These are phyloP conservation scores for Lasiodiplodia hormozganensis DNA, from an alignment of 2,329 filamentous ascomycete species.

Conservation along the genomic window DNA sequence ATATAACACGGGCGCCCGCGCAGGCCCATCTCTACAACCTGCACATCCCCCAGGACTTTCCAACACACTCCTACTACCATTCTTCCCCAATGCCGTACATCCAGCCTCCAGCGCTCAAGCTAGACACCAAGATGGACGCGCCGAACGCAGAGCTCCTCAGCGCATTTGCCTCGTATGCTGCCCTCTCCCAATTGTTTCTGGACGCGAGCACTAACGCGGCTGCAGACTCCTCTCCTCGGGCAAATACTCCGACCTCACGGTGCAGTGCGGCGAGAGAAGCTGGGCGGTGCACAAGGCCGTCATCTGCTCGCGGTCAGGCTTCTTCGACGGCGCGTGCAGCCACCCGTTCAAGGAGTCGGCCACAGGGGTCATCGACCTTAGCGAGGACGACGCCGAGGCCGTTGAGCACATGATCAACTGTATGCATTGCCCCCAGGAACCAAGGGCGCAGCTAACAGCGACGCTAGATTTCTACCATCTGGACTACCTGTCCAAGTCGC, in stretches of 20 bases:
- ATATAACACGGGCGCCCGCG: slow-evolving; percentile 20
- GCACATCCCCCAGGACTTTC: neutral
- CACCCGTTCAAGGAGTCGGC: slow-evolving; percentile 46
- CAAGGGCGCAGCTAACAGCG: slow-evolving; percentile 20
- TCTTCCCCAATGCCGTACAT: slow-evolving; percentile 6
- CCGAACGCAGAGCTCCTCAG: slow-evolving; percentile 54
- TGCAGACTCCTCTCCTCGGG: slow-evolving; percentile 45
- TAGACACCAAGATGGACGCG: slow-evolving; percentile 42
- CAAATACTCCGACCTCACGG: slow-evolving; percentile 57
- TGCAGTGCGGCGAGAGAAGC: slow-evolving; percentile 53
- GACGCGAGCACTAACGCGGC: slow-evolving; percentile 30
- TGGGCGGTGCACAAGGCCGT: slow-evolving; percentile 57
- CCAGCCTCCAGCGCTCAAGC: slow-evolving; percentile 3
- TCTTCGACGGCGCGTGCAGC: slow-evolving; percentile 53
- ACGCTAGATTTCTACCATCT: slow-evolving; percentile 49
- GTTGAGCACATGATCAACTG: slow-evolving; percentile 52
- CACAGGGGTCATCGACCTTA: slow-evolving; percentile 48
- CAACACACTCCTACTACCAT: neutral
- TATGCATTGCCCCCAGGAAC: slow-evolving; percentile 35
- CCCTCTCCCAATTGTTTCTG: slow-evolving; percentile 35
- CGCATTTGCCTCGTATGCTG: slow-evolving; percentile 55
- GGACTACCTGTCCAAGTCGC: slow-evolving; percentile 46
- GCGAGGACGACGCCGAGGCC: slow-evolving; percentile 49
- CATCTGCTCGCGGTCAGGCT: slow-evolving; percentile 56
- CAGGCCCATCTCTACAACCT: neutral